A percentile compares a stretch with the other conserved stretches of the same genome.
These are phyloP conservation scores for Geotrichum cucujoidarum DNA, from an alignment of 1,139 yeast species.

Conservation along the genomic window DNA sequence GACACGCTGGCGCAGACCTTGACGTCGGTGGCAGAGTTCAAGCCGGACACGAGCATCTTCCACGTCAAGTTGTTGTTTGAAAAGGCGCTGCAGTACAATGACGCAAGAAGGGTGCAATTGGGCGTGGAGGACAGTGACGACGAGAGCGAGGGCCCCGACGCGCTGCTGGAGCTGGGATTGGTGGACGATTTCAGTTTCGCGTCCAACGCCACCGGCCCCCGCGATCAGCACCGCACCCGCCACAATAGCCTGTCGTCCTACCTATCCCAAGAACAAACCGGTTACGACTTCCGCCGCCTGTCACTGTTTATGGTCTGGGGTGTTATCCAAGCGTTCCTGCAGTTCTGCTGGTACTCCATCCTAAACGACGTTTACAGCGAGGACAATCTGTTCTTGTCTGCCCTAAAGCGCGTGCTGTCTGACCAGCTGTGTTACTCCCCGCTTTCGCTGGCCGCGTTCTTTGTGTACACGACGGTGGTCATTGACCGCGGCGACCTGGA, in stretches of 20 bases:
- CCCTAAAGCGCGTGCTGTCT: constrained; percentile 76
- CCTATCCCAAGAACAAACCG: constrained; percentile 23
- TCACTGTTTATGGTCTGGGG: constrained; percentile 84
- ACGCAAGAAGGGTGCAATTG: neutral
- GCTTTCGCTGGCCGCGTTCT: constrained; percentile 70
- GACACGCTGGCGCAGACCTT: constrained; percentile 84
- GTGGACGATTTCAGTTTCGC: constrained; percentile 20
- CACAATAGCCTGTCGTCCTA: constrained; percentile 39
- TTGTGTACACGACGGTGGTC: constrained; percentile 76
- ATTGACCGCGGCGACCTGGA: constrained; percentile 69
- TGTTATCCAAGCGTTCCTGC: constrained; percentile 71
- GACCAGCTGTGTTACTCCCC: constrained; percentile 92
- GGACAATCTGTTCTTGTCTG: constrained; percentile 78
- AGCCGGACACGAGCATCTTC: constrained; percentile 25
- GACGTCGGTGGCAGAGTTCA: constrained; percentile 32
- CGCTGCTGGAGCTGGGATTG: constrained; percentile 36
- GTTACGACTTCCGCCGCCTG: constrained; percentile 64
- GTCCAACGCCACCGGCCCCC: constrained; percentile 19
- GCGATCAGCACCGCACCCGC: constrained; percentile 23
- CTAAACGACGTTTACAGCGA: constrained; percentile 65
- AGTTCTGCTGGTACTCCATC: constrained; percentile 84
- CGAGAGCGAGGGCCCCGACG: constrained; percentile 26
- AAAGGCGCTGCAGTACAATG: constrained; percentile 35
- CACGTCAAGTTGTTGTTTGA: constrained; percentile 32
- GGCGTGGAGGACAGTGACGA: constrained; percentile 14